A percentile compares a stretch with the other conserved stretches of the same genome.
Conservation (phyloP, 2,329 filamentous ascomycete genomes). For the Diaporthe humulicola region DNA sequence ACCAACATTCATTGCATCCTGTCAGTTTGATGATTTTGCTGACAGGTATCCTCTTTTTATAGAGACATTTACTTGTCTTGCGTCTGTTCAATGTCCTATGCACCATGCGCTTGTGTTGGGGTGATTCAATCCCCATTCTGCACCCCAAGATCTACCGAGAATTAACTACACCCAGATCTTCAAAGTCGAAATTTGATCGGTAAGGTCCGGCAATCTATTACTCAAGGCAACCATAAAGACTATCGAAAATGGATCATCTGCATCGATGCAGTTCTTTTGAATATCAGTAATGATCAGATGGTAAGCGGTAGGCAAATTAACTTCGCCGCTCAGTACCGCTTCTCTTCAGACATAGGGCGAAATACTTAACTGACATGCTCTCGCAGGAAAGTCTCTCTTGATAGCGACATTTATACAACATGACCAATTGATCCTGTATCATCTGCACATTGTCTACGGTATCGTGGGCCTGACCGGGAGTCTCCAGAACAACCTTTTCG, state of each 20-base stretch:
- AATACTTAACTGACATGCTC: rapidly evolving
- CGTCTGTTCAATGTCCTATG: too few species aligned
- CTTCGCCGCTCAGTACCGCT: not conserved
- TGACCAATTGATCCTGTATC: not conserved
- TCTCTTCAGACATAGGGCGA: too few species aligned
- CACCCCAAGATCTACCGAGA: too few species aligned
- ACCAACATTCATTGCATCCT: not conserved
- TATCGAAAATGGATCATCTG: not conserved
- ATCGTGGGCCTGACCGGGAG: not conserved
- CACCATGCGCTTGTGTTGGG: too few species aligned
- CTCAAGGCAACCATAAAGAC: too few species aligned
- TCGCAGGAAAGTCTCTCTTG: not conserved
- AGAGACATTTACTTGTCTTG: not conserved
- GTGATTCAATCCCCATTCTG: too few species aligned
- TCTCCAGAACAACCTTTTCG: too few species aligned
- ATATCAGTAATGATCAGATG: not conserved
- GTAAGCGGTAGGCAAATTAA: not conserved
- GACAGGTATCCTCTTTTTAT: not conserved
- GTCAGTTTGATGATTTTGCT: not conserved
- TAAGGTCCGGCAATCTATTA: not conserved
- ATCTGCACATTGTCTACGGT: not conserved
- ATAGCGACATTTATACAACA: not conserved
- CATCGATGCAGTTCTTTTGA: not conserved
- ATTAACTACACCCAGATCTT: too few species aligned
- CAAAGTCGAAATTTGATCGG: too few species aligned